Conservation (phyloP, 2,329 filamentous ascomycete species). For the Beauveria bassiana region DNA sequence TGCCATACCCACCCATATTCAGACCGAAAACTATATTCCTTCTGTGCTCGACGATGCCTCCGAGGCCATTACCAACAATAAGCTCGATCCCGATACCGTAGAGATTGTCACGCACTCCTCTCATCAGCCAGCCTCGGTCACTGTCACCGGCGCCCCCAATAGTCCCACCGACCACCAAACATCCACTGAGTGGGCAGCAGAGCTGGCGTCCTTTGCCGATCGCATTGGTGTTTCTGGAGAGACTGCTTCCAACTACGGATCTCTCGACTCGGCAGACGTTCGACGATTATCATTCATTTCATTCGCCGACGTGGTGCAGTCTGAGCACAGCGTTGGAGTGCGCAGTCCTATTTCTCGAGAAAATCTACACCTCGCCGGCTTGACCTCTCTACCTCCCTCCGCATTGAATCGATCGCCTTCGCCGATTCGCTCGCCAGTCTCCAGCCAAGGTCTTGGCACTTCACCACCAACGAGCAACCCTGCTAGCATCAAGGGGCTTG, state of each 20-base stretch:
- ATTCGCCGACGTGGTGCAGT: slow-evolving; percentile 90
- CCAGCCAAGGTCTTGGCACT: slow-evolving; percentile 58
- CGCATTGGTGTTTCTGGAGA: slow-evolving; percentile 43
- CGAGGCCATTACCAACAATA: slow-evolving; percentile 80
- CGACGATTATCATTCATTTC: slow-evolving; percentile 89
- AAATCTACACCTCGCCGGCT: slow-evolving; percentile 59
- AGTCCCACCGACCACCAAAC: slow-evolving; percentile 31
- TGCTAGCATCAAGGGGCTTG: slow-evolving; percentile 65
- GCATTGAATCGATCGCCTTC: slow-evolving; percentile 63
- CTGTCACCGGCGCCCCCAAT: slow-evolving; percentile 46
- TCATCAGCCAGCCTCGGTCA: slow-evolving; percentile 70
- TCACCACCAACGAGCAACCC: slow-evolving; percentile 73
- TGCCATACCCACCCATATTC: slow-evolving; percentile 87
- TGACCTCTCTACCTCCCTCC: slow-evolving; percentile 51
- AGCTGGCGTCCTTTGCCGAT: slow-evolving; percentile 46
- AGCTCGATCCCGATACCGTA: slow-evolving; percentile 78
- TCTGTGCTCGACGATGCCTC: slow-evolving; percentile 86
- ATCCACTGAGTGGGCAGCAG: slow-evolving; percentile 48
- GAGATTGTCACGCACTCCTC: slow-evolving; percentile 85
- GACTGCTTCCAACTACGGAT: slow-evolving; percentile 65
- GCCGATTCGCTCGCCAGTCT: slow-evolving; percentile 70
- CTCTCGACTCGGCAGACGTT: slow-evolving; percentile 66
- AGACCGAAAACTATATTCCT: slow-evolving; percentile 90
- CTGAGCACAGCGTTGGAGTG: slow-evolving; percentile 60
- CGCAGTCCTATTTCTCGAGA: slow-evolving; percentile 51